Evolutionary conservation across 2,329 filamentous ascomycete species (phyloP).

Genomic region (Aspergillus japonicus): DNA sequence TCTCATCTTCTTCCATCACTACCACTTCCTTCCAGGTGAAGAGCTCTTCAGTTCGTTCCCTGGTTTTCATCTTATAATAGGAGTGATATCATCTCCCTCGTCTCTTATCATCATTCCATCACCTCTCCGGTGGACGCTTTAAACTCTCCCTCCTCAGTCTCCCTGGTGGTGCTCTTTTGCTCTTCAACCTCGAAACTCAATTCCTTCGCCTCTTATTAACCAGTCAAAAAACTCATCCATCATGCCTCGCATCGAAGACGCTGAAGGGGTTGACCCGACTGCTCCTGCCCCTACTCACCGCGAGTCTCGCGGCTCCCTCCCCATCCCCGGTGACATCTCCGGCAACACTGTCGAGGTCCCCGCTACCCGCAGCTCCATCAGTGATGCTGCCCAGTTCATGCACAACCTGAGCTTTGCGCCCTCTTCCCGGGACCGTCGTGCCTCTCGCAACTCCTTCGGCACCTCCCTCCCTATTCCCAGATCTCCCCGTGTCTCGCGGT

Average conservation of each 20-base stretch:
- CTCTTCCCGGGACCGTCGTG: slow-evolving; percentile 65
- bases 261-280: slow-evolving; percentile 51
- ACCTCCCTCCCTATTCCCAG: slow-evolving; percentile 70
- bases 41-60: neutral
- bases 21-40: neutral
- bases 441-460: slow-evolving; percentile 74
- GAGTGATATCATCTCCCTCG: slow-evolving; percentile 18
- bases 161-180: neutral
- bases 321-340: slow-evolving; percentile 43
- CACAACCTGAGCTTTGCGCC: slow-evolving; percentile 68
- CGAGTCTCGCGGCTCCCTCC: slow-evolving; percentile 32
- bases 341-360: slow-evolving; percentile 66
- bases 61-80: slow-evolving; percentile 4
- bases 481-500: slow-evolving; percentile 66
- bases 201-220: slow-evolving; percentile 3
- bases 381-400: slow-evolving; percentile 68
- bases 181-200: neutral
- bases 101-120: neutral
- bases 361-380: slow-evolving; percentile 65
- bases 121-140: slow-evolving; percentile 1
- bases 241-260: slow-evolving; percentile 62
- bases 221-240: slow-evolving; percentile 13
- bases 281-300: slow-evolving; percentile 24
- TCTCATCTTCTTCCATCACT: slow-evolving; percentile 1
- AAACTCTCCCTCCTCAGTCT: slow-evolving; percentile 1